Evolutionary conservation across 768 basidiomycete genomes (phyloP), one percentile per base, ranked within the genome.

Genomic region (Podaxis sp.): DNA sequence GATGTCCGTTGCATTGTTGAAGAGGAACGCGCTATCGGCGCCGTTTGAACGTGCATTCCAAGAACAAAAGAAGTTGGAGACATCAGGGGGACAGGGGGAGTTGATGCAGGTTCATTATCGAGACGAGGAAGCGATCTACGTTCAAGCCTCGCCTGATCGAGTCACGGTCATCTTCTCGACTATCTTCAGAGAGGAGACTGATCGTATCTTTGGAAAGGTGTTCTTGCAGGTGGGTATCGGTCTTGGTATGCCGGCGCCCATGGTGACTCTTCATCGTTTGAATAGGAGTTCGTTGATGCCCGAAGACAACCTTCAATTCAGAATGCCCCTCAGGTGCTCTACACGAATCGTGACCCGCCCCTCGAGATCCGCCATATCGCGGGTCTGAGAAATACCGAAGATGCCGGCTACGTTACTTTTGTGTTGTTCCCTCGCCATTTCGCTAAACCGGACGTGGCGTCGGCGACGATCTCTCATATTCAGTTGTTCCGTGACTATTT

Each of bases 161-260:
- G 96, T 99, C 56, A 98, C 97, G 0, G 93, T 98, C 62, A 92
- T 98, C 71, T 98, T 99, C 77, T 95, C 93, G 3, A 99, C 97
- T 19, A 83, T 97, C 55, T 99, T 99, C 80, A 84, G 89, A 67
- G 97, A 98, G 70, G 97, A 99, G 75, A 97, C 96, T 1, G 97
- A 99, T 75, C 85, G 95, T 58, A 93, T 98, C 55, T 94, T 94
- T 73, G 97, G 97, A 13, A 96, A 94, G 74, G 90, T 98, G n/a
- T 99, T 99, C 80, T 77, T 99, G 57, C 97, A 98, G 84, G 95
- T 94, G 65, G 65, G 76, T 66, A n/a, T 24, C 12, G 22, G 2
- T 57, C 46, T 25, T 38, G 17, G 27, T 52, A 63, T 55, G 58
- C 19, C 47, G 33, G 8, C 1, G 33, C 33, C 54, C 37, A 51